Conservation (phyloP, 2,329 filamentous ascomycete species). For the Penicillium psychrosexuale region DNA sequence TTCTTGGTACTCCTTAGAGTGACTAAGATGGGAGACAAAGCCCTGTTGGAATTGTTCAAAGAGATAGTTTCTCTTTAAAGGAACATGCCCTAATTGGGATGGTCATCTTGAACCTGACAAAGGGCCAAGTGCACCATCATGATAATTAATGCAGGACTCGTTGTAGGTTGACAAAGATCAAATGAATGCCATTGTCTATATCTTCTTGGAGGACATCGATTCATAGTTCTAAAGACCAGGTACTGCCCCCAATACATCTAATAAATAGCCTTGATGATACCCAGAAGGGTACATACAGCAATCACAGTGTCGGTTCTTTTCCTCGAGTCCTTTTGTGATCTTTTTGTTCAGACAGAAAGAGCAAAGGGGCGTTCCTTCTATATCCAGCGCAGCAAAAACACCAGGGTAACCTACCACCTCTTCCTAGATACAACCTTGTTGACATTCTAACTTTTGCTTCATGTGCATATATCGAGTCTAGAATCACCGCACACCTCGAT, state of each 20-base stretch:
- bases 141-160: neutral
- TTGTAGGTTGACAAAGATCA: neutral
- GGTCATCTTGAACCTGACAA: neutral
- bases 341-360: neutral
- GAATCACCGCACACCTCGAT: neutral
- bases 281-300: neutral
- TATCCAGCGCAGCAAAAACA: neutral
- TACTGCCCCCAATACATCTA: neutral
- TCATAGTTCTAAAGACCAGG: neutral
- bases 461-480: neutral
- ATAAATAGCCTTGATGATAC: neutral
- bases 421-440: neutral
- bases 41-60: neutral
- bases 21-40: neutral
- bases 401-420: neutral
- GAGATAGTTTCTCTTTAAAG: neutral
- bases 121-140: neutral
- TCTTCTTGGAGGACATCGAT: neutral
- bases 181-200: slow-evolving; percentile 1
- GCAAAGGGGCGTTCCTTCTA: neutral
- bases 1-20: neutral
- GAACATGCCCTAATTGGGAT: neutral
- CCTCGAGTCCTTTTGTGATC: neutral
- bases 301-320: neutral
- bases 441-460: neutral